These are phyloP conservation scores for Lyophyllum shimeji DNA, from an alignment of 768 basidiomycete species.

Conservation along the genomic window DNA sequence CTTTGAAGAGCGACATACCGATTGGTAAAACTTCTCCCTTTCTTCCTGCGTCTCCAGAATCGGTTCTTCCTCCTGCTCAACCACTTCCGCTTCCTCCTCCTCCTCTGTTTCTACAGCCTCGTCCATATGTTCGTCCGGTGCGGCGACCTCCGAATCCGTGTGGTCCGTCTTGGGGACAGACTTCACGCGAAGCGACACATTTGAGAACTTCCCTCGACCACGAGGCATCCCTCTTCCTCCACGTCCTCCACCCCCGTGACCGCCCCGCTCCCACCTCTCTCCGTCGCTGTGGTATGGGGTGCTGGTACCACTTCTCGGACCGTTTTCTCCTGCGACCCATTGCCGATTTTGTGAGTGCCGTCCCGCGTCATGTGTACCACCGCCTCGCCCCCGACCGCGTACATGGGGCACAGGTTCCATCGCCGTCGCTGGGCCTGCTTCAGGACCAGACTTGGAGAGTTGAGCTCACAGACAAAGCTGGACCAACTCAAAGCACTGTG, in stretches of 20 bases:
- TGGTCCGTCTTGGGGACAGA: constrained; percentile 11
- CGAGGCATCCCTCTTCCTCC: constrained; percentile 36
- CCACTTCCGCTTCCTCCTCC: constrained; percentile 26
- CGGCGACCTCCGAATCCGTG: constrained; percentile 22
- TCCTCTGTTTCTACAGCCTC: constrained; percentile 33
- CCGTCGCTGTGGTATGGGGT: constrained; percentile 40
- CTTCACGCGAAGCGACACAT: constrained; percentile 37
- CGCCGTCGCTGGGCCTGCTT: background rate
- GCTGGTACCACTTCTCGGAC: constrained; percentile 31
- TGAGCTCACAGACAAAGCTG: background rate
- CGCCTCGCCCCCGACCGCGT: constrained; percentile 19
- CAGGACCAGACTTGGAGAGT: background rate
- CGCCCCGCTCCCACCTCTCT: constrained; percentile 66
- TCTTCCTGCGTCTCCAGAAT: constrained; percentile 61
- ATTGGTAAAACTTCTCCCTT: constrained; percentile 67
- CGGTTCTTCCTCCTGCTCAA: constrained; percentile 43
- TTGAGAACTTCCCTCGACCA: constrained; percentile 38
- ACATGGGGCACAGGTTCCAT: constrained; percentile 21
- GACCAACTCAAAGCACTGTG: background rate
- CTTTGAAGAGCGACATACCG: constrained; percentile 46
- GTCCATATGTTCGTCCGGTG: constrained; percentile 32
- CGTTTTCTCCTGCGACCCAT: constrained; percentile 52
- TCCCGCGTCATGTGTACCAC: constrained; percentile 11
- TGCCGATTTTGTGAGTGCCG: constrained; percentile 56
- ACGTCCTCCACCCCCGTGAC: constrained; percentile 50